phyloP scores from a whole-genome alignment of 2,329 filamentous ascomycete species.

The Ceratocystis papillata region DNA sequence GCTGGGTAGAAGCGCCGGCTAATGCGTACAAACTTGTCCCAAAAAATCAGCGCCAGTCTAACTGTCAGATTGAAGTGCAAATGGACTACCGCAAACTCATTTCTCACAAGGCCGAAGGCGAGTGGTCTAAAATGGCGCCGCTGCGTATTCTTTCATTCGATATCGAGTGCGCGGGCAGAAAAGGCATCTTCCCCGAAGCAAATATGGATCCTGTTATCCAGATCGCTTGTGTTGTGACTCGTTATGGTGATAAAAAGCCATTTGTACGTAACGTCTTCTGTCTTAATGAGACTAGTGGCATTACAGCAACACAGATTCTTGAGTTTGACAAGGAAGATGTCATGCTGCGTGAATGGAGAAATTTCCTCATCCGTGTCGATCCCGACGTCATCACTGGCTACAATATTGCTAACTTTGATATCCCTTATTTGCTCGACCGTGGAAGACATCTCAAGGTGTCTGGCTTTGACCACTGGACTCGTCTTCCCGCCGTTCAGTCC shows the following conservation, averaged over 20 bases:
- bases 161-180: conserved; percentile 95
- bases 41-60: conserved; percentile 62
- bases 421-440: conserved; percentile 84
- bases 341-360: conserved; percentile 86
- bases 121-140: conserved; percentile 97
- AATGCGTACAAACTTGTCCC: conserved; percentile 61
- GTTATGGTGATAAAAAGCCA: conserved; percentile 88
- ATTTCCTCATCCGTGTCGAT: conserved; percentile 81
- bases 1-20: conserved; percentile 81
- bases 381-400: conserved; percentile 98
- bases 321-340: conserved; percentile 71
- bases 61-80: conserved; percentile 89
- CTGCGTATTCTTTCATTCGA: conserved; percentile 89
- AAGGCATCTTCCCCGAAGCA: conserved; percentile 93
- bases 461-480: conserved; percentile 78
- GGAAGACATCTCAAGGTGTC: conserved; percentile 71
- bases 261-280: conserved; percentile 97
- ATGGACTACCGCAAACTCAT: conserved; percentile 75
- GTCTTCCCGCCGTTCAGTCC: conserved; percentile 61
- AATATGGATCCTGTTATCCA: conserved; percentile 91
- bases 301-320: conserved; percentile 87
- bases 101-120: conserved; percentile 76
- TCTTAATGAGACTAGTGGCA: conserved; percentile 79
- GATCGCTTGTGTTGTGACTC: conserved; percentile 90
- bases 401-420: conserved; percentile 98